Percentiles rank a stretch among this genome's conserved stretches.
Conservation (phyloP, 331 rosid species). For the Prunus yedoensis region DNA sequence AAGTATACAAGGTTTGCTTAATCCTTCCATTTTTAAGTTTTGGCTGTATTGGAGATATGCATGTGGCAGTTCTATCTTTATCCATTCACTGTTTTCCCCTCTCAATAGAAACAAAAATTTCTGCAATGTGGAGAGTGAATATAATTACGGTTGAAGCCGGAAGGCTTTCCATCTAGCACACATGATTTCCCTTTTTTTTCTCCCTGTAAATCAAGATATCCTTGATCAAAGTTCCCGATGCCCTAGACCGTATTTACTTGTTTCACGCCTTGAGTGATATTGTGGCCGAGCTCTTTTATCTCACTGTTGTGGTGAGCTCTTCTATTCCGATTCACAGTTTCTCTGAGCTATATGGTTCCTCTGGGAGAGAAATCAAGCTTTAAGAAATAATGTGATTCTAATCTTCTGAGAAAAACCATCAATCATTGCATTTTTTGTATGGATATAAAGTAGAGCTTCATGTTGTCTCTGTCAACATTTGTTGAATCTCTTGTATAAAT, state of each 20-base stretch:
- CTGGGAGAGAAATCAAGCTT: not conserved
- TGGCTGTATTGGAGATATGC: not conserved
- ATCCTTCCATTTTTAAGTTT: not conserved
- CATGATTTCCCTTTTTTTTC: not conserved
- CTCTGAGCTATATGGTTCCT: conserved; percentile 7
- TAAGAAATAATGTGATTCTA: not conserved
- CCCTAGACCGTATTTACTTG: not conserved
- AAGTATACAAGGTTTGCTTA: conserved; percentile 76
- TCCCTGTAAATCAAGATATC: not conserved
- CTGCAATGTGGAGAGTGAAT: not conserved
- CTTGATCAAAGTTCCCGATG: not conserved
- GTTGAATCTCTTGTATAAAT: conserved; percentile 12
- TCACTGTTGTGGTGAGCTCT: not conserved
- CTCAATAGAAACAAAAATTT: not conserved
- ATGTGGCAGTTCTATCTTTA: not conserved
- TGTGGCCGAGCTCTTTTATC: not conserved
- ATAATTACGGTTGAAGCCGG: not conserved
- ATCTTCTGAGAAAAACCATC: not conserved
- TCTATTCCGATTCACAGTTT: not conserved
- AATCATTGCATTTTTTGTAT: not conserved
- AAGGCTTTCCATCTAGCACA: not conserved
- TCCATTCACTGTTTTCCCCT: not conserved
- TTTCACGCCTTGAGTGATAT: conserved; percentile 6
- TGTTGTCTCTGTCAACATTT: conserved; percentile 10
- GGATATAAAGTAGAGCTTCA: not conserved